Base-by-base conservation (phyloP, 257 asterid genomes). In the Cinchona pubescens region DNA sequence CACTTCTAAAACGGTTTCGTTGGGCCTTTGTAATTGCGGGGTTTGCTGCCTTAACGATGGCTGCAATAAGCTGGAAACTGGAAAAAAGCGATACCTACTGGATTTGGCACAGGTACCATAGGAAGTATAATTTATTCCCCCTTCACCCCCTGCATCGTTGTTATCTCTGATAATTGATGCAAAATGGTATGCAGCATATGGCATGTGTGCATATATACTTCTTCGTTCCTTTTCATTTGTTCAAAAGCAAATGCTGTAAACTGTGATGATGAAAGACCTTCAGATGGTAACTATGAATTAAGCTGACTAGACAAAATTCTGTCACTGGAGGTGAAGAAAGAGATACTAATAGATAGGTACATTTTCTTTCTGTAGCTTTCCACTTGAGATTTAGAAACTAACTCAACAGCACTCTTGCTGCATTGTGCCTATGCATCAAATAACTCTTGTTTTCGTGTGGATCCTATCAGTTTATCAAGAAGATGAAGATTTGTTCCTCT, bases 61-160 rank as follows among this genome's bases (percentile, higher is more conserved):
- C 99, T 76, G 96, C 92, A 13, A 64, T 85, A 55, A 90, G 97
- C 94, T 92, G 99, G 99, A 82, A 66, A 70, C 69, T 88, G 71
- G 99, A 95, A 87, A 86, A 87, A 80, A 85, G 92, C 23, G 82
- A 78, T 80, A 90, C 76, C 87, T 95, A 95, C 83, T 95, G 99
- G 99, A 87, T 92, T 75, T 92, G 98, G 97, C 99, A 94, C 89
- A 94, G 99, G 99, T 94, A 82, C 40, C 76, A 67, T 43, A 5
- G 14, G 14, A 79, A 27, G 34, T n/a, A 29, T 37, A 45, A 21
- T 29, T 23, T 23, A 30, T 53, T 18, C 30, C 35, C 40, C 51
- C 45, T 16, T 15, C 5, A 29, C 32, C 64, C 13, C 10, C 37
- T 34, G 11, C 43, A 7, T 37, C 19, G 25, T 59, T 60, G 0